phyloP scores from a whole-genome alignment of 768 basidiomycete genomes.

The Trametes cubensis region DNA sequence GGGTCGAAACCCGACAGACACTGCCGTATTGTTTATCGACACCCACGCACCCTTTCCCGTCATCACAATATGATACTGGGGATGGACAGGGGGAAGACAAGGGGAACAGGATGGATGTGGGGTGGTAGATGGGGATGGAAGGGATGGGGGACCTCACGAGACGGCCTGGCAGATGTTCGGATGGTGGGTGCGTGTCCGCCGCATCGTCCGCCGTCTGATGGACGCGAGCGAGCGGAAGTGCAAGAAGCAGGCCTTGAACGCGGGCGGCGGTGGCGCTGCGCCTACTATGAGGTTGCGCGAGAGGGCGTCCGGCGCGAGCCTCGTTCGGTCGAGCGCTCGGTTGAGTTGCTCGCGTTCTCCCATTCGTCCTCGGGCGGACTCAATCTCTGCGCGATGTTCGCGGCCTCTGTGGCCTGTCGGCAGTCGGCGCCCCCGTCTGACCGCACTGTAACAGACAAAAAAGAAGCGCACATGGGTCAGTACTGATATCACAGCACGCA shows the following conservation, averaged over 20 bases:
- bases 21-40: not conserved
- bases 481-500: conserved; percentile 19
- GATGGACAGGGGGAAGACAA: not conserved
- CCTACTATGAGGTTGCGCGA: conserved; percentile 13
- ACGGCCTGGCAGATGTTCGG: not conserved
- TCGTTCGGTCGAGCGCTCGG: conserved; percentile 25
- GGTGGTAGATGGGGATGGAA: not conserved
- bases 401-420: conserved; percentile 41
- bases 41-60: not conserved
- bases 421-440: conserved; percentile 86
- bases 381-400: conserved; percentile 29
- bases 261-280: not conserved
- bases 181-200: not conserved
- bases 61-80: not conserved
- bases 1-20: not conserved
- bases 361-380: conserved; percentile 34
- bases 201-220: conserved; percentile 1
- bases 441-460: conserved; percentile 53
- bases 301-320: conserved; percentile 22
- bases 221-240: not conserved
- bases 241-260: not conserved
- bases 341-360: conserved; percentile 31
- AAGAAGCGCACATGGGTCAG: conserved; percentile 26
- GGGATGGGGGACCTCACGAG: not conserved
- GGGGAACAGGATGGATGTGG: not conserved